These are phyloP conservation scores for Spinacia oleracea DNA, from an alignment of 179 eudicot species.

Conservation along the genomic window DNA sequence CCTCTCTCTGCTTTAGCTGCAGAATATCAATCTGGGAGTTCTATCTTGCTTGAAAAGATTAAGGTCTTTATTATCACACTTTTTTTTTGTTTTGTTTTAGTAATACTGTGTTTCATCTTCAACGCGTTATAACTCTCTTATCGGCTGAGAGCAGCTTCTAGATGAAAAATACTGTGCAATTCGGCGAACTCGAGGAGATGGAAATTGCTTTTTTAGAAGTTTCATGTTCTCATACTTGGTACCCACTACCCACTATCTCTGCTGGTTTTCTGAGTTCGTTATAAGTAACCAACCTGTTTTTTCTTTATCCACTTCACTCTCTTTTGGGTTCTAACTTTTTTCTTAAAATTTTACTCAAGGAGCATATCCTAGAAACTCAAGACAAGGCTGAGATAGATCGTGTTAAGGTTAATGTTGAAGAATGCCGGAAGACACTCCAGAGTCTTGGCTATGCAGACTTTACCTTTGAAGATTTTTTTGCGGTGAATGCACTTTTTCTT, in stretches of 20 bases:
- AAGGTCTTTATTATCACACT: constrained; percentile 46
- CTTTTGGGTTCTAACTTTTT: background rate
- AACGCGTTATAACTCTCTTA: background rate
- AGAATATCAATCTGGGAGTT: constrained; percentile 84
- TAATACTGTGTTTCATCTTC: constrained; percentile 2
- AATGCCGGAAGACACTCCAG: constrained; percentile 80
- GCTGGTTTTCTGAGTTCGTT: background rate
- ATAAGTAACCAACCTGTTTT: background rate
- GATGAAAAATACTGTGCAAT: constrained; percentile 65
- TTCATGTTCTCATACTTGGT: constrained; percentile 96
- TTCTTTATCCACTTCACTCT: background rate
- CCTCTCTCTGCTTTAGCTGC: constrained; percentile 75
- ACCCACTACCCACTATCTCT: no score
- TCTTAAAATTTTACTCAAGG: constrained; percentile 39
- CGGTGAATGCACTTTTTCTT: constrained; percentile 42
- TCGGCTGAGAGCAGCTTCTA: constrained; percentile 51
- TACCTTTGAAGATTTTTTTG: constrained; percentile 91
- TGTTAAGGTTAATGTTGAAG: constrained; percentile 60
- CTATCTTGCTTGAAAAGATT: constrained; percentile 82
- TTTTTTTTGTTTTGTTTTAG: background rate
- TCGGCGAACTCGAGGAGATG: constrained; percentile 91
- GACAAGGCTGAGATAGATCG: constrained; percentile 77
- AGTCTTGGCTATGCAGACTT: constrained; percentile 86
- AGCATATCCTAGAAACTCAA: constrained; percentile 81
- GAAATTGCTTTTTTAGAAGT: constrained; percentile 92